These are phyloP conservation scores for Oryza meyeriana DNA, from an alignment of 176 grass and related monocot species.

Conservation along the genomic window DNA sequence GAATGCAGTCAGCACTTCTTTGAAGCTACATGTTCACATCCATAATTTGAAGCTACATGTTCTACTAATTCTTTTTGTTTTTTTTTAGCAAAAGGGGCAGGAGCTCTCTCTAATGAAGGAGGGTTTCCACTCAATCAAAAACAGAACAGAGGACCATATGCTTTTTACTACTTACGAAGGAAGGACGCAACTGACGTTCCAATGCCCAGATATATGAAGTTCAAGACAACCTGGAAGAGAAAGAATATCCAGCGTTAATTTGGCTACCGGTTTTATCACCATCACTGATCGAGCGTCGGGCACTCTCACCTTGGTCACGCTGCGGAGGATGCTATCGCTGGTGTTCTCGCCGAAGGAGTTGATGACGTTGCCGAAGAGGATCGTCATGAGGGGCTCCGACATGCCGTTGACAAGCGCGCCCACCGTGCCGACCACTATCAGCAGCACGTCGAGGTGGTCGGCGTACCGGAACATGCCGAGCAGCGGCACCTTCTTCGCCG, in stretches of 20 bases:
- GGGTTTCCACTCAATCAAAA: neutral
- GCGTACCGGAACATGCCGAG: constrained; percentile 62
- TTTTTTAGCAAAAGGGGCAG: neutral
- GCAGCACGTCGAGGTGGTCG: constrained; percentile 47
- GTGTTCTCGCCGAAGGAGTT: constrained; percentile 50
- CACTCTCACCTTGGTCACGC: constrained; percentile 42
- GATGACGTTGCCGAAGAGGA: constrained; percentile 53
- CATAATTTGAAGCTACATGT: neutral
- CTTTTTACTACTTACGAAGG: constrained; percentile 50
- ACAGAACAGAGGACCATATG: neutral
- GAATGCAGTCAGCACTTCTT: neutral
- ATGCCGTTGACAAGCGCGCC: constrained; percentile 50
- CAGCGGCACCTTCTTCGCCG: constrained; percentile 41
- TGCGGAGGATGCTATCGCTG: constrained; percentile 7
- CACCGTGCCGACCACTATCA: constrained; percentile 49
- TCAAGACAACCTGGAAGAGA: constrained; percentile 43
- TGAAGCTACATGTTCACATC: neutral
- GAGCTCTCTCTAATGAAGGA: neutral
- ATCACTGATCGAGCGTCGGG: neutral
- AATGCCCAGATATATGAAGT: constrained; percentile 63
- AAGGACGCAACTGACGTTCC: constrained; percentile 41
- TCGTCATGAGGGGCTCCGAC: constrained; percentile 37
- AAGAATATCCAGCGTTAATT: neutral
- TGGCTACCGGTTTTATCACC: neutral
- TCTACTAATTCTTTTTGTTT: neutral